Conservation (phyloP, 768 basidiomycete species). For the Termitomyces sp. region DNA sequence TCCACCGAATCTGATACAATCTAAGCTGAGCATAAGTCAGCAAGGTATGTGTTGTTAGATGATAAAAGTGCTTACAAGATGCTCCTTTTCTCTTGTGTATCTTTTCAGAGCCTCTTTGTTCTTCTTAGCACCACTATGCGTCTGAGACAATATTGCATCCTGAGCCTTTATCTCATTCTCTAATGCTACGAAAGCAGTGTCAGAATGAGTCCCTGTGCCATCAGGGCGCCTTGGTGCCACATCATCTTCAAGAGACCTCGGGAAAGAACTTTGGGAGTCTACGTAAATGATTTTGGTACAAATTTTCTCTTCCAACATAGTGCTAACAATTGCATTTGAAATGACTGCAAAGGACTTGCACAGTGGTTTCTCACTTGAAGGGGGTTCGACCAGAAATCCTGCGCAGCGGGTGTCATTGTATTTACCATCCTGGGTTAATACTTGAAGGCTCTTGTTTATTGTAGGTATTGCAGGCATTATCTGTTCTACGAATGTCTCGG, state of each 20-base stretch:
- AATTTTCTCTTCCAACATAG: no score
- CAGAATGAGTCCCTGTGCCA: not conserved
- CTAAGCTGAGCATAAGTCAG: not conserved
- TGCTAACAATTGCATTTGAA: no score
- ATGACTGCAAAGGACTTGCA: no score
- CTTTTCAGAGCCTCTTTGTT: no score
- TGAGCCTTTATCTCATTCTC: not conserved
- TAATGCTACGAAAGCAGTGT: no score
- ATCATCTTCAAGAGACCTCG: not conserved
- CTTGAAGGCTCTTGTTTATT: not conserved
- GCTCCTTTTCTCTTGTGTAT: not conserved
- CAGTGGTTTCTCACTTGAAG: no score
- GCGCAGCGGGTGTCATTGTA: not conserved
- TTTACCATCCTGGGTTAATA: no score
- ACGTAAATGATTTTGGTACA: no score
- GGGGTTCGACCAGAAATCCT: no score
- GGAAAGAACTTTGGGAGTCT: not conserved
- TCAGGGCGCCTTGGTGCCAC: not conserved
- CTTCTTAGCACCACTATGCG: not conserved
- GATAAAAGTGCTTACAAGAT: not conserved
- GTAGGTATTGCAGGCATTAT: not conserved
- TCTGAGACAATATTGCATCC: not conserved
- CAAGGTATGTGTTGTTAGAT: not conserved
- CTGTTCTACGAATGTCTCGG: not conserved
- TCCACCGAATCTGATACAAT: no score